phyloP scores from a whole-genome alignment of 1,284 basidiomycete genomes.

The Sutorius eximius region DNA sequence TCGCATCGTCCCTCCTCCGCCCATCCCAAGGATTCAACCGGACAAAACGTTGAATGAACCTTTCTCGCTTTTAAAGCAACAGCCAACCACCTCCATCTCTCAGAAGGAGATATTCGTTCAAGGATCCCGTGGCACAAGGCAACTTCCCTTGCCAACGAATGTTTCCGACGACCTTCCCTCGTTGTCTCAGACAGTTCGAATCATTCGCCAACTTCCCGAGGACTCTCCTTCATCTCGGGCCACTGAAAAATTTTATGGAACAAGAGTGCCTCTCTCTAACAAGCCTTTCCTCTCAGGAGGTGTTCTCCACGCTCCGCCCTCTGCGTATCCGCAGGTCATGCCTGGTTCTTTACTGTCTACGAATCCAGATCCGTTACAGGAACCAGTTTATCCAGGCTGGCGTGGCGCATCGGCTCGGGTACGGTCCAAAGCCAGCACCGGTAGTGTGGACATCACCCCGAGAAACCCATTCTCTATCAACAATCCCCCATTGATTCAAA shows the following conservation, averaged over 20 bases:
- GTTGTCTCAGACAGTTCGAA: background rate
- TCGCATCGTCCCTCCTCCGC: background rate
- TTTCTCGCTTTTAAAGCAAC: background rate
- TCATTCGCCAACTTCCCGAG: background rate
- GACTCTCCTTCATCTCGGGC: background rate
- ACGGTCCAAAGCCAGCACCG: background rate
- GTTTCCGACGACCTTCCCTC: background rate
- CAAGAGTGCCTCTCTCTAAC: background rate
- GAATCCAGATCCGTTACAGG: background rate
- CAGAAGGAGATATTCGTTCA: constrained; percentile 2
- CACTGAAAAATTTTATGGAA: background rate
- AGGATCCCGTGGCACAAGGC: background rate
- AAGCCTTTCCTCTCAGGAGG: background rate
- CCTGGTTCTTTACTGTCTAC: constrained; percentile 26
- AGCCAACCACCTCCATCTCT: background rate
- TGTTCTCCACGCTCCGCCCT: constrained; percentile 25
- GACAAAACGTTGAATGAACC: constrained; percentile 1
- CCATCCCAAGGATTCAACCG: background rate
- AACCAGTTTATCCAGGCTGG: background rate
- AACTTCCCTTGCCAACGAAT: constrained; percentile 1
- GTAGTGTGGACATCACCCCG: background rate
- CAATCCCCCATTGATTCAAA: constrained; percentile 5
- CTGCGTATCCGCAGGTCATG: constrained; percentile 32
- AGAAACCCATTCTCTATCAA: constrained; percentile 8
- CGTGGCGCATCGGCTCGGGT: background rate